phyloP scores from a whole-genome alignment of 306 rosid genomes.

The Canavalia ensiformis region DNA sequence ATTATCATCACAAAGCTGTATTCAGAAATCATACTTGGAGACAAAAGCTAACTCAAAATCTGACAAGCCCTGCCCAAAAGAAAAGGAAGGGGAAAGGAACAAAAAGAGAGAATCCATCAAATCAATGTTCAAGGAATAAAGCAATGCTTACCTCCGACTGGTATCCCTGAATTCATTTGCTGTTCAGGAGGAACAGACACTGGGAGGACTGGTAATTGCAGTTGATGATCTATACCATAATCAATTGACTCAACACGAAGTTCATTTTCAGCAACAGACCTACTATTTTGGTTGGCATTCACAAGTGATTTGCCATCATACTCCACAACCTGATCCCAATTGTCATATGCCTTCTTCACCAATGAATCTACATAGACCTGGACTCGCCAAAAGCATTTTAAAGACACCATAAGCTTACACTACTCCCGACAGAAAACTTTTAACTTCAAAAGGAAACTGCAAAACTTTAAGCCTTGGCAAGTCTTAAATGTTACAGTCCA shows the following conservation, averaged over 20 bases:
- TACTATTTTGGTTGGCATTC: constrained; percentile 58
- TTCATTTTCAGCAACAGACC: constrained; percentile 62
- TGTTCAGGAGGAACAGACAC: constrained; percentile 67
- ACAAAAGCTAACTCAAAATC: constrained; percentile 25
- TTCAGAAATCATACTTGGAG: constrained; percentile 30
- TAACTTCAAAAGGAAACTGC: constrained; percentile 28
- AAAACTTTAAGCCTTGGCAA: constrained; percentile 24
- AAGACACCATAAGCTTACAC: constrained; percentile 39
- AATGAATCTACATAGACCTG: constrained; percentile 91
- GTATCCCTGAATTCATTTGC: constrained; percentile 63
- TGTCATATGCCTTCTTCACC: constrained; percentile 95
- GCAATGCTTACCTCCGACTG: constrained; percentile 66
- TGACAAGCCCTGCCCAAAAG: constrained; percentile 14
- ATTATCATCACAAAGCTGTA: constrained; percentile 9
- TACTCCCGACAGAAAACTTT: constrained; percentile 33
- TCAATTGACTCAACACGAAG: constrained; percentile 57
- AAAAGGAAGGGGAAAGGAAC: constrained; percentile 5
- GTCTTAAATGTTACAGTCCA: constrained; percentile 27
- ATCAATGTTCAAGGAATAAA: constrained; percentile 35
- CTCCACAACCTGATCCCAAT: constrained; percentile 90
- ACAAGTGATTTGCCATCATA: constrained; percentile 92
- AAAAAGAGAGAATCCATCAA: constrained; percentile 13
- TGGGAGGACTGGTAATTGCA: constrained; percentile 56
- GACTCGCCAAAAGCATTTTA: constrained; percentile 51
- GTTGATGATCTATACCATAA: constrained; percentile 69